Percentiles rank a stretch among this genome's conserved stretches.
phyloP scores from a whole-genome alignment of 2,329 filamentous ascomycete genomes.

The Beauveria varroae region DNA sequence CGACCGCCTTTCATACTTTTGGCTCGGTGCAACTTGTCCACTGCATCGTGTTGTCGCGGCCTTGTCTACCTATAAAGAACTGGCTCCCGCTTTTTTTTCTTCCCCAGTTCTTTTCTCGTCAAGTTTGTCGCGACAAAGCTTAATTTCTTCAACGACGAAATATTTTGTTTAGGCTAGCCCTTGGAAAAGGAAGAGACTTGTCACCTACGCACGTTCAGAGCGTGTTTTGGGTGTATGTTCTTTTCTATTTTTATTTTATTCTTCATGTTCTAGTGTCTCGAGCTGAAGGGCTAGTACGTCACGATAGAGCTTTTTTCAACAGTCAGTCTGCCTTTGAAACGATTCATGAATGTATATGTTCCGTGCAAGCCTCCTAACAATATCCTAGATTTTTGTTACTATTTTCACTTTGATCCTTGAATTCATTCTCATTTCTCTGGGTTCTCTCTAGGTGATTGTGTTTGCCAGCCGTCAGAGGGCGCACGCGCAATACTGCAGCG shows the following conservation, averaged over 20 bases:
- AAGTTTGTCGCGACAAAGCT: neutral
- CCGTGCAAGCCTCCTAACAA: neutral
- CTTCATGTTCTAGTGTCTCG: neutral
- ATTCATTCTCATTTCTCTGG: neutral
- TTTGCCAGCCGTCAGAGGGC: neutral
- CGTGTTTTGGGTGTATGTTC: neutral
- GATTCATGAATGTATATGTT: neutral
- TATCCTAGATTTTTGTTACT: neutral
- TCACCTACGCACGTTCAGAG: slow-evolving; percentile 7
- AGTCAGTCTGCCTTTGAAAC: too few species aligned
- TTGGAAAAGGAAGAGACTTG: neutral
- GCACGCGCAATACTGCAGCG: neutral
- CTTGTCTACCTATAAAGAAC: neutral
- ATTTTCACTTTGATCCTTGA: neutral
- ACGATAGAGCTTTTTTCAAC: neutral
- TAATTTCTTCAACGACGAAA: neutral
- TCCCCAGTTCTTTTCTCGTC: neutral
- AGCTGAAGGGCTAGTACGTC: neutral
- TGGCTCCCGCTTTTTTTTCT: neutral
- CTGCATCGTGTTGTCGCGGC: neutral
- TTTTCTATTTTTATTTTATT: neutral
- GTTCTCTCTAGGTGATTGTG: neutral
- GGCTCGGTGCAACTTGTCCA: neutral
- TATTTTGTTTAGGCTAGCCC: neutral
- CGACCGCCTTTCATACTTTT: neutral